These are phyloP conservation scores for Fusarium mexicanum DNA, from an alignment of 2,329 filamentous ascomycete genomes.

Conservation along the genomic window DNA sequence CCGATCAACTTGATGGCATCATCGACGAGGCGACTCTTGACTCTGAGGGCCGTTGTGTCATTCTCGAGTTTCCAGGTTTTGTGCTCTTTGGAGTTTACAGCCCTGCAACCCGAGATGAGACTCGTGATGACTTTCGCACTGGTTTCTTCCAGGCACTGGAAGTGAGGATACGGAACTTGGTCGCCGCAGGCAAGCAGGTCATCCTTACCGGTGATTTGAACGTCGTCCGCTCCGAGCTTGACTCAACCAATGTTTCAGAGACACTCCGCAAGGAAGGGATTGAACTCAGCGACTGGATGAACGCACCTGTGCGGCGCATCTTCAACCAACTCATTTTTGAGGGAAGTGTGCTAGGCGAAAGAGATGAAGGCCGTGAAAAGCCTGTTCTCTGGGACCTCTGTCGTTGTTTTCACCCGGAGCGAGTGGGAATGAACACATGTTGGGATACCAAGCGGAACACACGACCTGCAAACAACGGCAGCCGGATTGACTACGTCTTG, in stretches of 20 bases:
- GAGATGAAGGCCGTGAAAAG: slow-evolving; percentile 74
- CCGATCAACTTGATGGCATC: slow-evolving; percentile 69
- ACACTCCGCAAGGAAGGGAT: slow-evolving; percentile 75
- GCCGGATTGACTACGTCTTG: slow-evolving; percentile 92
- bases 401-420: slow-evolving; percentile 79
- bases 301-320: slow-evolving; percentile 75
- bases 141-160: slow-evolving; percentile 85
- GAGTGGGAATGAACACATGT: slow-evolving; percentile 93
- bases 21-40: slow-evolving; percentile 81
- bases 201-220: slow-evolving; percentile 91
- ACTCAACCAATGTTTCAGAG: slow-evolving; percentile 80
- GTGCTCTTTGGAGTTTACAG: slow-evolving; percentile 93
- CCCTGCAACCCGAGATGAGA: slow-evolving; percentile 87
- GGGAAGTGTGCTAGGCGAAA: slow-evolving; percentile 72
- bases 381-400: slow-evolving; percentile 86
- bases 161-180: slow-evolving; percentile 83
- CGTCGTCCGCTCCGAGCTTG: slow-evolving; percentile 73
- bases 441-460: slow-evolving; percentile 96
- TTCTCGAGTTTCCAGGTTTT: slow-evolving; percentile 94
- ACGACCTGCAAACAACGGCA: slow-evolving; percentile 93
- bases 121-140: slow-evolving; percentile 82
- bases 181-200: slow-evolving; percentile 82
- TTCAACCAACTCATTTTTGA: slow-evolving; percentile 87
- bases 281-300: slow-evolving; percentile 76
- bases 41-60: slow-evolving; percentile 88